These are phyloP conservation scores for Planoprotostelium fungivorum DNA, from an alignment of 78 protist genomes.

Conservation along the genomic window DNA sequence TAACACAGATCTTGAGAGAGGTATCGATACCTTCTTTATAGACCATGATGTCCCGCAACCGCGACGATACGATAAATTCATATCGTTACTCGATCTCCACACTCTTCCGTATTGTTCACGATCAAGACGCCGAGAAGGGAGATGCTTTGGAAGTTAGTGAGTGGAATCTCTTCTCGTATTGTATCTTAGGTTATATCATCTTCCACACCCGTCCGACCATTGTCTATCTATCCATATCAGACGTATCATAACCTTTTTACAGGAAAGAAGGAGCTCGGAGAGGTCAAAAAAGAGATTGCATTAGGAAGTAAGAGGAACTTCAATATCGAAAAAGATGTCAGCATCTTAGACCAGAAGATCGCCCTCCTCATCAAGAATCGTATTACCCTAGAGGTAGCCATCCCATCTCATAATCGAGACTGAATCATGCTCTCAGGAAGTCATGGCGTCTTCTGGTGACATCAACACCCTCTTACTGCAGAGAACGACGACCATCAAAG, in stretches of 20 bases:
- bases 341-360: conserved; percentile 58
- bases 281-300: conserved; percentile 56
- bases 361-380: conserved; percentile 56
- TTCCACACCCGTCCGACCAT: too few relatives aligned
- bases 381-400: conserved; percentile 29
- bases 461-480: conserved; percentile 15
- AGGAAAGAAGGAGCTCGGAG: neutral
- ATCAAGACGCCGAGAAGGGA: neutral
- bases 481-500: conserved; percentile 23
- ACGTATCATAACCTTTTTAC: too few relatives aligned
- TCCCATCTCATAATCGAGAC: neutral
- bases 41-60: neutral
- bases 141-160: neutral
- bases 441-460: conserved; percentile 40
- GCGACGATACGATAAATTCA: neutral
- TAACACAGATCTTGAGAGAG: neutral
- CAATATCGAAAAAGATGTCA: conserved; percentile 49
- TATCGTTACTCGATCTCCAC: neutral
- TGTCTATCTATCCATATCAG: too few relatives aligned
- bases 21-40: neutral
- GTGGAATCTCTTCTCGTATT: neutral
- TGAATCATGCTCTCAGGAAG: conserved; percentile 8
- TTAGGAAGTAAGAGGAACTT: conserved; percentile 56
- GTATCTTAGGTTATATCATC: too few relatives aligned
- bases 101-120: neutral